Evolutionary conservation across 148 eudicot species (phyloP).

Genomic region (Arbutus unedo): DNA sequence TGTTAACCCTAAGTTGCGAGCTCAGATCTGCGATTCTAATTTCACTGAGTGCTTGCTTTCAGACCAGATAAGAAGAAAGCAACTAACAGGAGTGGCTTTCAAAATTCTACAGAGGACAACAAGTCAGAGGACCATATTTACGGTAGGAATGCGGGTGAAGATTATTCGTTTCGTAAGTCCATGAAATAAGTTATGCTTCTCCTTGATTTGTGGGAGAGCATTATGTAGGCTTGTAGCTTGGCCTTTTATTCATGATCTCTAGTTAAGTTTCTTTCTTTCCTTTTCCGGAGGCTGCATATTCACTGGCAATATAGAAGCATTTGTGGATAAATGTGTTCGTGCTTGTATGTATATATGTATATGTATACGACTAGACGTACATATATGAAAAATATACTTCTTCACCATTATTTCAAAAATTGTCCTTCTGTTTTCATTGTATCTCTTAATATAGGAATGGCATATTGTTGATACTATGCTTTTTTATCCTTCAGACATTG

Average conservation of each 20-base stretch:
- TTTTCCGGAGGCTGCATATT: not conserved
- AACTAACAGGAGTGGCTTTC: constrained; percentile 19
- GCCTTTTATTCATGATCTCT: not conserved
- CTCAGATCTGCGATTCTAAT: constrained; percentile 12
- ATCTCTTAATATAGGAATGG: not conserved
- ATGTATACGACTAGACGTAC: not conserved
- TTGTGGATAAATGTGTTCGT: not conserved
- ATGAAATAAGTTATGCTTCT: constrained; percentile 1
- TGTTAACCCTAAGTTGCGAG: constrained; percentile 9
- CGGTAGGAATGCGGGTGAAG: constrained; percentile 20
- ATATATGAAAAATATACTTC: not conserved
- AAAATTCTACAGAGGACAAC: constrained; percentile 13
- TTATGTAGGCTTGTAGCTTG: not conserved
- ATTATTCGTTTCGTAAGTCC: not conserved
- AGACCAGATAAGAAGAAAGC: constrained; percentile 42
- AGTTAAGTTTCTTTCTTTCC: not conserved
- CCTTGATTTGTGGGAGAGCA: not conserved
- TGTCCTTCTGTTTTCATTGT: not conserved
- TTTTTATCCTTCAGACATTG: constrained; percentile 26
- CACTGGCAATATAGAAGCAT: not conserved
- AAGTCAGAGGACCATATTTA: constrained; percentile 12
- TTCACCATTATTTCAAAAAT: not conserved
- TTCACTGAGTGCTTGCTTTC: constrained; percentile 23
- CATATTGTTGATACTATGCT: constrained; percentile 3
- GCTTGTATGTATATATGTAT: not conserved